phyloP scores from a whole-genome alignment of 176 grass and related monocot species.

The Bromus sterilis region DNA sequence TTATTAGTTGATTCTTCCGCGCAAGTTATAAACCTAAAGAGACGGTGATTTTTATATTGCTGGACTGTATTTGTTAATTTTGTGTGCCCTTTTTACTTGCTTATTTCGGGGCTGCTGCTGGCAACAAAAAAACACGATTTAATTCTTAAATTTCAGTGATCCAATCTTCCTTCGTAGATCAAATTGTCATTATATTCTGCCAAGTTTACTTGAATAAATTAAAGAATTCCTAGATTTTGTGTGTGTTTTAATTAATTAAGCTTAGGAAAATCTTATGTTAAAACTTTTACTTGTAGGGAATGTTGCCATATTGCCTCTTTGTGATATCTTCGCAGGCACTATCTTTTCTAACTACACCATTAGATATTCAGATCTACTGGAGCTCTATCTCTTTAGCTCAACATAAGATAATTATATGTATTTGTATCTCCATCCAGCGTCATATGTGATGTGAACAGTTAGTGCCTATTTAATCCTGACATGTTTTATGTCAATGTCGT shows the following conservation, averaged over 20 bases:
- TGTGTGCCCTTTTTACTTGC: background rate
- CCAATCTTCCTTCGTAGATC: background rate
- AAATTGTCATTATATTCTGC: background rate
- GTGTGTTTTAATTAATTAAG: slow-evolving; percentile 4
- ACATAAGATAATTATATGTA: background rate
- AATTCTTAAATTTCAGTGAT: background rate
- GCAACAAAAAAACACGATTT: background rate
- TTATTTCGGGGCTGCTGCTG: background rate
- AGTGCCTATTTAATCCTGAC: background rate
- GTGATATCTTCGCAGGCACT: background rate
- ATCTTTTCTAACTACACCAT: background rate
- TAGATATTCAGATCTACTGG: background rate
- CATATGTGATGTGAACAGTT: background rate
- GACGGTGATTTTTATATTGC: background rate
- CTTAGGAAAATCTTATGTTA: background rate
- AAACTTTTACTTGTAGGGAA: background rate
- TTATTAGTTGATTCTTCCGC: background rate
- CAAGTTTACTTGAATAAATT: background rate
- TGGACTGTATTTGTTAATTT: background rate
- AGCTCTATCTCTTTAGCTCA: background rate
- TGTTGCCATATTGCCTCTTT: background rate
- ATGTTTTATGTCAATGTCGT: background rate
- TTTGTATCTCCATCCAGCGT: background rate
- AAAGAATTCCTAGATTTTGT: background rate
- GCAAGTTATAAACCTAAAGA: background rate